Evolutionary conservation across 805 yeast genomes (phyloP), one percentile per base, ranked within the genome.

Genomic region (Cyberlindnera xylosilytica): DNA sequence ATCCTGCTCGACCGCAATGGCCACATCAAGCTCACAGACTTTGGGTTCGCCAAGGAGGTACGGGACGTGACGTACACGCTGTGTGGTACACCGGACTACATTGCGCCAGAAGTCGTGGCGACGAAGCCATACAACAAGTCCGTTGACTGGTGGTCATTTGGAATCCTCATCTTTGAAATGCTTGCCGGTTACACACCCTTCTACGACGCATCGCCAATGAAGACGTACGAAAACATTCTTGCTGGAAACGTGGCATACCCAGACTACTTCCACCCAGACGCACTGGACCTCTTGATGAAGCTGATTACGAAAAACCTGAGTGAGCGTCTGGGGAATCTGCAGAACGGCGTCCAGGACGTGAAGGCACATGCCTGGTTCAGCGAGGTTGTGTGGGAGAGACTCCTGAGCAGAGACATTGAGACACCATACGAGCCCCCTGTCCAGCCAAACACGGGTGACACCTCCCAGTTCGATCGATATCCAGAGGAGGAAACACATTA

Each of bases 121-220:
- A 83, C 96, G 18, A 89, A 88, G 64, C 95, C 97, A 2, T 90
- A 90, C 68, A 90, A 90, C 65, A 89, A 89, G 63, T 83, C 95
- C 10, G 96, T 90, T 26, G 97, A 90, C 64, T 90, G 97, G 97
- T 90, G 97, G 97, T 87, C 96, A 1, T 76, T 90, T 52, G 97
- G 97, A 9, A 86, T 90, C 24, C 73, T 90, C 41, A 87, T 90
- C 33, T 90, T 80, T 63, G 97, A 90, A 67, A 90, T 90, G 97
- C 74, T 90, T 53, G 85, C 96, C 4, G 97, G 97, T 6, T 86
- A 85, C 65, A 90, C 97, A 3, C 97, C 97, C 20, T 90, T 90
- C 61, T 90, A 87, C 66, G 96, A 89, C 58, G 78, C 87, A 19
- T 83, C 91, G 13, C 96, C 96, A 40, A 87, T 90, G 85, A 88